Base-by-base conservation (phyloP, 2,329 filamentous ascomycete genomes). In the Hypoxylon sp. region DNA sequence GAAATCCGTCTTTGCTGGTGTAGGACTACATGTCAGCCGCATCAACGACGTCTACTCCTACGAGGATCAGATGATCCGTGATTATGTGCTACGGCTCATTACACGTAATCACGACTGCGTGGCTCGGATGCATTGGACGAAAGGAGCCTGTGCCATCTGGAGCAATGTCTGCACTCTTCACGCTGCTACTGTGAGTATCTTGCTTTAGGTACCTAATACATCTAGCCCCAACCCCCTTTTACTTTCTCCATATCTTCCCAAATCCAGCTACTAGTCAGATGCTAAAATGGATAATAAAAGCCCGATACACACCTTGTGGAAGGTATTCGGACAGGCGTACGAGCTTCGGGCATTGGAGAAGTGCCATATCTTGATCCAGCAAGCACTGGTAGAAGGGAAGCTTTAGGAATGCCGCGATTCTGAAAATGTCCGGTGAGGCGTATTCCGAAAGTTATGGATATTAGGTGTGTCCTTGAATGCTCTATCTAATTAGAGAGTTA, bases 1-100 rank as follows among this genome's bases (percentile, higher is more conserved):
- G 88, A 90, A 84, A 72, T 79, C 79, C 0, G 65, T 84, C 11
- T 75, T 76, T 59, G 74, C 74, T 8, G 74, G 72, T 35, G 73
- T 72, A 5, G 74, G 74, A 1, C 61, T 81, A 27, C 78, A 81
- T 64, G 78, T 79, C 1, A 78, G 76, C 30, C 75, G 77, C 30
- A 81, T 83, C 65, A 74, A 82, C 54, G 79, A 72, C 27, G 76
- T 82, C 7, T 76, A 78, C 6, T 71, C 66, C 1, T 77, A 79
- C 59, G 81, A 82, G 68, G 78, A 79, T 62, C 57, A 72, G 33
- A 72, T 80, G 58, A 79, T 82, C 25, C 72, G 77, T n/a, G 79
- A 81, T 1, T 81, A 82, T 44, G 64, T 80, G 46, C 64, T 80
- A 73, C 70, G 78, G 1, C 69, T 81, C 31, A 76, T 82, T 50